phyloP scores from a whole-genome alignment of 2,329 filamentous ascomycete genomes.

The Acarospora socialis region DNA sequence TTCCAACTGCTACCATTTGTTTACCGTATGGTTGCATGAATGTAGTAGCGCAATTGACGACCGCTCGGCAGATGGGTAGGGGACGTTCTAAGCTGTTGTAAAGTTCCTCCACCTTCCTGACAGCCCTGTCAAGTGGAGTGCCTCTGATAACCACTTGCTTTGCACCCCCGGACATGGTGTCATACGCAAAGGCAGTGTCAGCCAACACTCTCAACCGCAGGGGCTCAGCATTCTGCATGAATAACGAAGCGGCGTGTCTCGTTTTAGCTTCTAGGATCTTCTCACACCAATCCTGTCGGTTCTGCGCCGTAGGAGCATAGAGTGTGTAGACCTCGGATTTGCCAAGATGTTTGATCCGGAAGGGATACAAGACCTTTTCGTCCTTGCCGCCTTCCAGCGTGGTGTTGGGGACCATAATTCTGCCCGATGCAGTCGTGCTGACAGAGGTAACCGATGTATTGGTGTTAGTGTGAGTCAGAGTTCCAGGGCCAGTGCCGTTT shows the following conservation, averaged over 20 bases:
- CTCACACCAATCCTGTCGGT: constrained; percentile 75
- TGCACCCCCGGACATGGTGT: constrained; percentile 43
- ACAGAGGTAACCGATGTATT: constrained; percentile 48
- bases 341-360: constrained; percentile 88
- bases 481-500: constrained; percentile 34
- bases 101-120: constrained; percentile 81
- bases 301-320: constrained; percentile 63
- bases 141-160: constrained; percentile 70
- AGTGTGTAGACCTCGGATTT: constrained; percentile 77
- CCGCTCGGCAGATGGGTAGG: constrained; percentile 64
- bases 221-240: constrained; percentile 87
- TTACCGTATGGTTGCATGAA: constrained; percentile 66
- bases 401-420: constrained; percentile 32
- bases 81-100: constrained; percentile 57
- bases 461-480: constrained; percentile 53
- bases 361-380: constrained; percentile 79
- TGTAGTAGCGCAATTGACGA: constrained; percentile 84
- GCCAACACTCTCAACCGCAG: constrained; percentile 86
- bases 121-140: constrained; percentile 81
- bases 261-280: constrained; percentile 95
- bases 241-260: constrained; percentile 73
- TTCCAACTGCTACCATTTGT: constrained; percentile 83
- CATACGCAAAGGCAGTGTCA: constrained; percentile 79
- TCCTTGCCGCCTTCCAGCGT: constrained; percentile 47
- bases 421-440: constrained; percentile 22